These are phyloP conservation scores for Casaregolazyma suthepensis DNA, from an alignment of 1,139 yeast genomes.

Conservation along the genomic window DNA sequence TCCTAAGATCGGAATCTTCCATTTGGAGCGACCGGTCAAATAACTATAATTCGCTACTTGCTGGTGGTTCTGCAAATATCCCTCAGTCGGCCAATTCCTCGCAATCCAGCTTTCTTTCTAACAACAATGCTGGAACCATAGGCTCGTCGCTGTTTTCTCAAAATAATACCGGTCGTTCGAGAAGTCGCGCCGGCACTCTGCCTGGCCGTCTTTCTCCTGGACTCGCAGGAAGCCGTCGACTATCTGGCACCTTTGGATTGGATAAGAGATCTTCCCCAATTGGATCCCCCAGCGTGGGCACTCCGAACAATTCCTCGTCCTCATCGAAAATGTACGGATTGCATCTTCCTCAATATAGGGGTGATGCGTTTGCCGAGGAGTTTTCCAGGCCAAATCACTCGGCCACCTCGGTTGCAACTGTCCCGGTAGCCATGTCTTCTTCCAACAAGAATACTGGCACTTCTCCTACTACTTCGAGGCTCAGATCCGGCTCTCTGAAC, in stretches of 20 bases:
- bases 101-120: neutral
- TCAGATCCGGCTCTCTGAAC: constrained; percentile 33
- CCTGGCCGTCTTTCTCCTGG: constrained; percentile 38
- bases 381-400: constrained; percentile 2
- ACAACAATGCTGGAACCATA: neutral
- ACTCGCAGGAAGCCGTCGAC: constrained; percentile 7
- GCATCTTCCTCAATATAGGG: neutral
- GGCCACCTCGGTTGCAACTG: constrained; percentile 4
- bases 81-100: neutral
- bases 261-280: constrained; percentile 22
- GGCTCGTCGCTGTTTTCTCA: constrained; percentile 4
- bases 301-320: constrained; percentile 9
- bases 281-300: constrained; percentile 16
- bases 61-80: neutral
- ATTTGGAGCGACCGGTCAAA: neutral
- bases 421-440: neutral
- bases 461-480: constrained; percentile 16
- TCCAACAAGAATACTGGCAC: neutral
- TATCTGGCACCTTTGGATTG: constrained; percentile 17
- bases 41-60: neutral
- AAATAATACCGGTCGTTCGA: constrained; percentile 13
- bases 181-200: constrained; percentile 42
- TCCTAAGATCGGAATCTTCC: neutral
- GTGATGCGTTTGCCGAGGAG: neutral
- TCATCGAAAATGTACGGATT: neutral